Evolutionary conservation across 1,284 basidiomycete genomes (phyloP).

Genomic region (Apiotrichum sp.): DNA sequence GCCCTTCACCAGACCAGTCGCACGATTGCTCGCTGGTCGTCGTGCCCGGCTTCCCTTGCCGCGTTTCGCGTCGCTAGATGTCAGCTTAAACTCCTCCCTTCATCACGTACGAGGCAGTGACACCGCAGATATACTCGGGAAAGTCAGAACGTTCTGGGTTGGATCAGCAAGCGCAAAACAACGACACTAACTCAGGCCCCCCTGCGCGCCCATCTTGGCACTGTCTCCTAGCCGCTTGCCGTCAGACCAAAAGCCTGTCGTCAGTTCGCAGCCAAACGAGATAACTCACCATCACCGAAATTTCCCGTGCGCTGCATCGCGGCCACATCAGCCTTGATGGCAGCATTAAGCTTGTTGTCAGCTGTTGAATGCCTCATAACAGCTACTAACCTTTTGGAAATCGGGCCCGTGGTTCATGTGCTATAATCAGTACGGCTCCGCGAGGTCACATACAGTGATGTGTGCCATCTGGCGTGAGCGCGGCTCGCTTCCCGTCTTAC

Average conservation of each 20-base stretch:
- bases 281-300: slow-evolving; percentile 41
- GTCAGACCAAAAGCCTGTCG: slow-evolving; percentile 43
- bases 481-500: slow-evolving; percentile 14
- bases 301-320: slow-evolving; percentile 38
- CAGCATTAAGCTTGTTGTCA: slow-evolving; percentile 33
- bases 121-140: slow-evolving; percentile 43
- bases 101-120: slow-evolving; percentile 35
- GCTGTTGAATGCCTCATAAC: not conserved
- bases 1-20: slow-evolving; percentile 36
- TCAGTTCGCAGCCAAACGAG: no score
- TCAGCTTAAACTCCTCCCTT: not conserved
- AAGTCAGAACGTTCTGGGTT: slow-evolving; percentile 34
- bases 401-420: slow-evolving; percentile 47
- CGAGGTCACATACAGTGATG: slow-evolving; percentile 28
- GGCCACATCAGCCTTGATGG: slow-evolving; percentile 40
- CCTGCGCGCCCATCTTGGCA: slow-evolving; percentile 35
- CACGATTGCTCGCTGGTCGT: slow-evolving; percentile 22
- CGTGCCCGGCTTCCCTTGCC: slow-evolving; percentile 22
- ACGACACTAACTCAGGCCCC: slow-evolving; percentile 25
- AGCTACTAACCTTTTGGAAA: slow-evolving; percentile 45
- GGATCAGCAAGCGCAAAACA: not conserved
- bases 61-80: slow-evolving; percentile 26
- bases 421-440: slow-evolving; percentile 16
- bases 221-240: slow-evolving; percentile 36
- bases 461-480: slow-evolving; percentile 40